Evolutionary conservation across 495 filamentous ascomycete genomes (phyloP), one percentile per base, ranked within the genome.

Genomic region (Viridothelium virens): DNA sequence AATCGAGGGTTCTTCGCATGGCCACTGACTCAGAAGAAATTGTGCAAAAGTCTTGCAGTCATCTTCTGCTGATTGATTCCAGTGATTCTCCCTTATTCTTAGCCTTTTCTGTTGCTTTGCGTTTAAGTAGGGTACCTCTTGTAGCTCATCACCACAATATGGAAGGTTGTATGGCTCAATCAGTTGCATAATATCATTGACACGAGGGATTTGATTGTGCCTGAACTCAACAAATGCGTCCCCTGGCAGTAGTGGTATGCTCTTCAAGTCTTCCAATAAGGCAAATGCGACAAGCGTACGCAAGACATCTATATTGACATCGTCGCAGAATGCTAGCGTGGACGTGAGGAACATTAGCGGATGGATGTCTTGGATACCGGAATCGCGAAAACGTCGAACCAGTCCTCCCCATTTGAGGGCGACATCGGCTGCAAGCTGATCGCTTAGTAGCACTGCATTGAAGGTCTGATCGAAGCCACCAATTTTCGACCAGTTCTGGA

Each of bases 331-430:
- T 1, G 79, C 70, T 4, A 84, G 67, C 0, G 74, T n/a, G 0
- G 73, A 75, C 7, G 82, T 68, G 0, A 76, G 61, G 62, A 84
- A 83, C 75, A 82, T 82, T 2, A 83, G 65, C 12, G 61, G 39
- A 53, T 73, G 75, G 0, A 47, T 66, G 36, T 81, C 71, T 44
- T 73, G 37, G 4, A 9, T 2, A 3, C 53, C 12, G 31, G 65
- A 64, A 3, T 64, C 33, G 12, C 65, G 46, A 56, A 75, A 79
- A 2, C 78, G 67, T 25, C 70, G 68, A 41, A 79, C 75, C 18
- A 83, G 67, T 0, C 72, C 62, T n/a, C 81, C 82, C 79, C 79
- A 84, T 47, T 78, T 67, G 2, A 66, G 46, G n/a, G 67, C 66
- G 61, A 80, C 59, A n/a, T 82, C 64, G 0, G 73, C 41, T 5